Base-by-base conservation (phyloP, 2,329 filamentous ascomycete species). In the Colletotrichum tamarilloi region DNA sequence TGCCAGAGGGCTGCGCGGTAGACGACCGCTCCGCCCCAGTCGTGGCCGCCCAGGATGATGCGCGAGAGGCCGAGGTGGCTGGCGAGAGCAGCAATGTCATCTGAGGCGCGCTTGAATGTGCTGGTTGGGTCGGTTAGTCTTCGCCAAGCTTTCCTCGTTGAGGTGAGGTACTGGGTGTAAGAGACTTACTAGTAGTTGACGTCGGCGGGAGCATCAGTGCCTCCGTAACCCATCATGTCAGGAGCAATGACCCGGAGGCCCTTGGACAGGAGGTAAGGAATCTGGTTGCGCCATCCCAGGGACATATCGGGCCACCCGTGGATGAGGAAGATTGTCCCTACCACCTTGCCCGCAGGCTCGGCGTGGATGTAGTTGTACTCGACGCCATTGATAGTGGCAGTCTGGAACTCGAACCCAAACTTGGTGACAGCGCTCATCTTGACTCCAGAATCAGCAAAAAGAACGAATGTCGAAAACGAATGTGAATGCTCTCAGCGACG, bases 31-130 rank as follows among this genome's bases (percentile, higher is more conserved):
- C 92, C 94, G 79, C 94, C 94, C 93, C 94, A 96, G 82, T 97
- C 94, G 83, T 97, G 94, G 8, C 94, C 94, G 55, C 94, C 93
- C 6, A 97, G 86, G 62, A 97, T 91, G 77, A 96, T 91, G 38
- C 78, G 79, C 62, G 75, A 56, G 82, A 83, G 26, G 81, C 84
- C 59, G 28, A 80, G 81, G 69, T 91, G 87, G 66, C 84, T 84
- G 4, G 92, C 90, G 26, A 97, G 86, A 63, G 89, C 89, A 16
- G 90, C 92, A 73, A 97, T 89, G 78, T 96, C 93, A 64, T 91
- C 88, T n/a, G 92, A 88, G 73, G 92, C 89, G 62, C 88, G 88
- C 82, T 93, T 95, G 80, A 90, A 86, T 22, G 88, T 89, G 82
- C 95, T 97, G 87, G 83, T 16, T 5, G 42, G 81, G 80, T 4